Evolutionary conservation across 306 rosid genomes (phyloP).

Genomic region (barrel medic (Medicago truncatula)): DNA sequence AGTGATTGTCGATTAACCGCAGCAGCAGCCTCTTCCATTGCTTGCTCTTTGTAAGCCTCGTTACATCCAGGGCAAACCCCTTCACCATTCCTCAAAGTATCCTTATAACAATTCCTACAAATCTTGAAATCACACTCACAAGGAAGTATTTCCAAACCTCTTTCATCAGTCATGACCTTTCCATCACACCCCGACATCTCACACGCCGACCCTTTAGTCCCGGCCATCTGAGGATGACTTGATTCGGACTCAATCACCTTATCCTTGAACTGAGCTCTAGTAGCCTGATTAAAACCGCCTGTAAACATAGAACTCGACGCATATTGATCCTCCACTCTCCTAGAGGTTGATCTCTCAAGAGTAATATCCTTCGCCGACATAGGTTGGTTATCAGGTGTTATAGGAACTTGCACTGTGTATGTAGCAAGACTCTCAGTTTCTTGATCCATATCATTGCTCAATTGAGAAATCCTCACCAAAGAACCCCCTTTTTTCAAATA

Average conservation of each 20-base stretch:
- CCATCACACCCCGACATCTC: conserved; percentile 64
- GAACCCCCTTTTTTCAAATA: conserved; percentile 45
- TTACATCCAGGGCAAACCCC: conserved; percentile 70
- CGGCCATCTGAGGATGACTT: conserved; percentile 75
- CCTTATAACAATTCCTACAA: conserved; percentile 70
- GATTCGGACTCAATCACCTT: conserved; percentile 67
- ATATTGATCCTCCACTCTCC: conserved; percentile 69
- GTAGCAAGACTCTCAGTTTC: conserved; percentile 52
- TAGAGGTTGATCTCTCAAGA: conserved; percentile 60
- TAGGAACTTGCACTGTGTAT: conserved; percentile 67
- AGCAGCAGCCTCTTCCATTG: conserved; percentile 25
- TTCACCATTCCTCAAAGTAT: conserved; percentile 55
- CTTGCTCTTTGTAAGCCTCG: conserved; percentile 53
- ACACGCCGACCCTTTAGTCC: conserved; percentile 67
- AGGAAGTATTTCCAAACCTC: conserved; percentile 69
- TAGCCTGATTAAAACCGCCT: conserved; percentile 65
- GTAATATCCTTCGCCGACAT: conserved; percentile 52
- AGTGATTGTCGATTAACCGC: conserved; percentile 27
- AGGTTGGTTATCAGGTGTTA: conserved; percentile 75
- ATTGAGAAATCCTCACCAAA: conserved; percentile 41
- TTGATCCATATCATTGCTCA: conserved; percentile 57
- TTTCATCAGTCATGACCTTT: conserved; percentile 61
- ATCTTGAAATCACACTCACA: conserved; percentile 72
- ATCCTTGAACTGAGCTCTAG: conserved; percentile 69
- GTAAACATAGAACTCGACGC: conserved; percentile 74